A percentile compares a stretch with the other conserved stretches of the same genome.
Conservation (phyloP, 2,329 filamentous ascomycete species). For the Raffaelea albimanens region DNA sequence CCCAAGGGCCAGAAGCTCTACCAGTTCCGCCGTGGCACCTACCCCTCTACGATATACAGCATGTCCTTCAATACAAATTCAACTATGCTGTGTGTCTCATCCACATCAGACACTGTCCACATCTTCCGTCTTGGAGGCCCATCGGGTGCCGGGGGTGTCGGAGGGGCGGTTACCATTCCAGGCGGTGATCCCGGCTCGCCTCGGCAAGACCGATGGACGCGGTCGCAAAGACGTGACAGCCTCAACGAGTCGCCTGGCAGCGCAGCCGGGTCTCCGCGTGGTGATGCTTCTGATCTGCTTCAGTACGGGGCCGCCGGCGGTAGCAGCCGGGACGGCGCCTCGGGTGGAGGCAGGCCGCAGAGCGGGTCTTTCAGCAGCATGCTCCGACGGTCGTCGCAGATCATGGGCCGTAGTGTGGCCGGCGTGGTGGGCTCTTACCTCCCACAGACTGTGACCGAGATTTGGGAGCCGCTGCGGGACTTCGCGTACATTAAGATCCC, state of each 20-base stretch:
- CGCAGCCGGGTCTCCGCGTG: conserved; percentile 33
- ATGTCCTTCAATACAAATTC: conserved; percentile 98
- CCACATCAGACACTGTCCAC: conserved; percentile 91
- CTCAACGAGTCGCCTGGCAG: conserved; percentile 41
- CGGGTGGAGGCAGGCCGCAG: conserved; percentile 31
- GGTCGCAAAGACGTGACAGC: conserved; percentile 45
- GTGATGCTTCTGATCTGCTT: conserved; percentile 33
- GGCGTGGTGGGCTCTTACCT: conserved; percentile 87
- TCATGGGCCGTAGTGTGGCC: conserved; percentile 81
- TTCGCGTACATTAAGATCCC: conserved; percentile 96
- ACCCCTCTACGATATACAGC: conserved; percentile 92
- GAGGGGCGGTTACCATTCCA: not conserved
- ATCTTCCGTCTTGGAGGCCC: conserved; percentile 70
- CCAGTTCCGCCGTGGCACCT: conserved; percentile 91
- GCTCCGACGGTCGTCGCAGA: conserved; percentile 87
- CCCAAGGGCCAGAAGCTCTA: conserved; percentile 88
- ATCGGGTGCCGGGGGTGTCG: conserved; percentile 14
- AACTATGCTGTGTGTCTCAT: conserved; percentile 88
- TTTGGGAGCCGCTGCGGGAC: conserved; percentile 92
- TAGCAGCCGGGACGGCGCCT: conserved; percentile 14
- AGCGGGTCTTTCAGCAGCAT: conserved; percentile 83
- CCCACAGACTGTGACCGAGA: conserved; percentile 87
- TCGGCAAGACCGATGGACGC: conserved; percentile 40
- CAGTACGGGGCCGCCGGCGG: conserved; percentile 10
- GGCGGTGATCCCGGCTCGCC: conserved; percentile 32